Base-by-base conservation (phyloP, 805 yeast species). In the Phaffomyces thermotolerans region DNA sequence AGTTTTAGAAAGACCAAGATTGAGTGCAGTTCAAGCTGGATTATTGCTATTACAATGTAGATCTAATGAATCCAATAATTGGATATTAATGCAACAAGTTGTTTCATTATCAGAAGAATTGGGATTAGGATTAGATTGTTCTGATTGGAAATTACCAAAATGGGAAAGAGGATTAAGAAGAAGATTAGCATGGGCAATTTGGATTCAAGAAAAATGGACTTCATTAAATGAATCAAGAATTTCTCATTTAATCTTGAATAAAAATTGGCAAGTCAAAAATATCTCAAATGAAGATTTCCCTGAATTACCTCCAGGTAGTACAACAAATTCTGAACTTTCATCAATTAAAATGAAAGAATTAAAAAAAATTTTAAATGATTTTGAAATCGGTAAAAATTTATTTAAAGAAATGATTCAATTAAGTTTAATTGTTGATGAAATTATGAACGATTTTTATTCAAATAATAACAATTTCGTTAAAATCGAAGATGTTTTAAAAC, bases 181-280 rank as follows among this genome's bases (percentile, higher is more conserved):
- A 53, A 71, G 98, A 46, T 65, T 91, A 39, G 95, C 97, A 1
- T 91, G 99, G 98, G 97, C 97, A 0, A 93, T 89, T 2, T 91
- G 79, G 71, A 69, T 84, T 41, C 95, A 89, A 61, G 96, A 89
- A 57, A 88, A 90, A 59, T 91, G 98, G 98, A 72, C 83, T 9
- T 70, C 95, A 2, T 65, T 90, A 39, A 77, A 79, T 42, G 95
- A 87, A 56, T 78, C 90, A 0, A 69, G 96, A 36, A 95, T 96
- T 2, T 82, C 95, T 1, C 95, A 88, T 61, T 73, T 84, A 31
- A 75, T 79, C 18, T 70, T 78, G 44, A 82, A 80, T 3, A 65
- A 72, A 43, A 85, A 88, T 58, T 91, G 98, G 97, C 68, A 82
- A 34, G 91, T 90, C 4, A 69, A 74, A 38, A 69, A 76, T 34